Base-by-base conservation (phyloP, 1,284 basidiomycete species). In the Pascua guehoae region DNA sequence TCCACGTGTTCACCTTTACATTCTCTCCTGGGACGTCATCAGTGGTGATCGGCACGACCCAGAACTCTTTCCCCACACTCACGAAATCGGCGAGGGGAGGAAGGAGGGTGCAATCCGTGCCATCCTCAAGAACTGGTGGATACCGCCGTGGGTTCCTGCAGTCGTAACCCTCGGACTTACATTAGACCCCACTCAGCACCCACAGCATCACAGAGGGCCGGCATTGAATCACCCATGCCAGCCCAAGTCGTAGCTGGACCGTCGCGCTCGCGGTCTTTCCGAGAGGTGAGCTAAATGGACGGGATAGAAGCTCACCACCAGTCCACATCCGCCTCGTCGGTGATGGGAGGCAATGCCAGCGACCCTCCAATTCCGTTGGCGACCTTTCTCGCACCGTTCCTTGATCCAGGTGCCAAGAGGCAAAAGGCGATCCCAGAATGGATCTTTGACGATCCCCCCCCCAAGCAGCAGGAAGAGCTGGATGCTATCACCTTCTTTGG, bases 81-180 rank as follows among this genome's bases (percentile, higher is more conserved):
- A 14, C 1, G 62, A 63, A 36, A 38, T 69, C 4, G 62, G 65
- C 0, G 46, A 36, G 12, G 64, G 64, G 7, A 50, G 40, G 2
- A 48, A 39, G 4, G 64, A 67, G 54, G 58, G 45, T 8, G 49
- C 56, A 17, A 51, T 68, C 2, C 58, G 58, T 32, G 51, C 32
- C 37, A 55, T 70, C 5, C 45, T 73, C 32, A 58, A 60, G 37
- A 71, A 69, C 57, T 73, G 71, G 70, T 73, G 62, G 65, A 50
- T 58, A 52, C 70, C 70, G 36, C 60, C 62, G 69, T 71, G 49
- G 60, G 70, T 64, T 1, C 12, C 15, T 16, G 53, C 17, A 12
- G 5, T 12, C 15, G 8, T 11, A 38, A 24, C 10, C 11, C 45
- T 47, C 12, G 18, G 8, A 47, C 32, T 48, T 8, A 39, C 48